A percentile compares a stretch with the other conserved stretches of the same genome.
phyloP scores from a whole-genome alignment of 495 filamentous ascomycete genomes.

The Neurospora sp. region DNA sequence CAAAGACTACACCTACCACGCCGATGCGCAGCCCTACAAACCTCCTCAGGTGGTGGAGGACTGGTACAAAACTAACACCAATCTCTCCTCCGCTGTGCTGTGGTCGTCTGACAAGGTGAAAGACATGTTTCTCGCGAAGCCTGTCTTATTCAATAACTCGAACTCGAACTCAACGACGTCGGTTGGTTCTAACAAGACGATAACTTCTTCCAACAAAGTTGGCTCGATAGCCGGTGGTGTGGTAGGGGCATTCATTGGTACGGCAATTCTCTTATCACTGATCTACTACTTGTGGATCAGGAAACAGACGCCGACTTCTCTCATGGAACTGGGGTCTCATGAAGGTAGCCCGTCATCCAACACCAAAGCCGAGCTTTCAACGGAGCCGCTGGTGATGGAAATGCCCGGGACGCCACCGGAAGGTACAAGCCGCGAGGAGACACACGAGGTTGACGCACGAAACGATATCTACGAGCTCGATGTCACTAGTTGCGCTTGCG shows the following conservation, averaged over 20 bases:
- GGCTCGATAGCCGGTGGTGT: background rate
- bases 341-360: background rate
- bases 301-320: background rate
- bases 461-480: background rate
- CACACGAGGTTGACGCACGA: background rate
- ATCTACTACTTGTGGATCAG: background rate
- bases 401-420: background rate
- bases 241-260: background rate
- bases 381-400: background rate
- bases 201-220: background rate
- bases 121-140: background rate
- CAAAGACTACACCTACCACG: constrained; percentile 3
- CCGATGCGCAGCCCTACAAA: constrained; percentile 4
- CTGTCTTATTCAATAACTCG: background rate
- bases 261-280: background rate
- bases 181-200: background rate
- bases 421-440: background rate
- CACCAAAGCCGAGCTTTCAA: background rate
- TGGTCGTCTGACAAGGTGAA: constrained; percentile 5
- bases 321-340: background rate
- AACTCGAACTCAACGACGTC: background rate
- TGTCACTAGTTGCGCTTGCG: background rate
- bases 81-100: background rate
- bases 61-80: constrained; percentile 1
- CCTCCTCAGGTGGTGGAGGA: background rate